A percentile compares a stretch with the other conserved stretches of the same genome.
phyloP scores from a whole-genome alignment of 208 protist species.

The Trichomonas gallinae region DNA sequence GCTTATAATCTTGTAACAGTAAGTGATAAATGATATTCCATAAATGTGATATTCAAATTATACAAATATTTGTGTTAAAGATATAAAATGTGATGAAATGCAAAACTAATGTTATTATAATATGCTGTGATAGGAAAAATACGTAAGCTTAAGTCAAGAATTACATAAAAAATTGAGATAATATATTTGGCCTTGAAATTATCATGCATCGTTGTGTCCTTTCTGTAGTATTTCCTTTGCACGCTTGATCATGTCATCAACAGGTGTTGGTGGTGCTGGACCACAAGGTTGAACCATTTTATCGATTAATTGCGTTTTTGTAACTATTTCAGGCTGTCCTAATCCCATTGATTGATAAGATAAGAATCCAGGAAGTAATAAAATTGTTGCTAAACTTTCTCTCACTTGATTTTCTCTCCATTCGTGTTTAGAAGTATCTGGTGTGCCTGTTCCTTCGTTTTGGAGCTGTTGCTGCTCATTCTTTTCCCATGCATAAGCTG shows the following conservation, averaged over 20 bases:
- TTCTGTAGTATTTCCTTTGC: background rate
- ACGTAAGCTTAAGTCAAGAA: too few relatives aligned
- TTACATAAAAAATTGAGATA: too few relatives aligned
- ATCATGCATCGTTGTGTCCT: too few relatives aligned
- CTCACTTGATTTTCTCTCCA: background rate
- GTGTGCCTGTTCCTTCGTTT: background rate
- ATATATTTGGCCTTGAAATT: too few relatives aligned
- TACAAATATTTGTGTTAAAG: too few relatives aligned
- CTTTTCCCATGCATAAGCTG: background rate
- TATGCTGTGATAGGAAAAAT: too few relatives aligned
- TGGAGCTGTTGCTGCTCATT: background rate
- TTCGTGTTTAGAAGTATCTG: background rate
- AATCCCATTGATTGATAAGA: background rate
- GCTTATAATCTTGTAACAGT: too few relatives aligned
- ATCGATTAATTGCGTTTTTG: background rate
- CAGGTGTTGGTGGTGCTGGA: background rate
- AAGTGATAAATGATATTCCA: too few relatives aligned
- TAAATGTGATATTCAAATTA: too few relatives aligned
- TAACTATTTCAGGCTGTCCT: background rate
- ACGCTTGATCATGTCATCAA: background rate
- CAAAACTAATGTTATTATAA: too few relatives aligned
- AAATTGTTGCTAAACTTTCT: background rate
- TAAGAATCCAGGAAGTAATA: background rate
- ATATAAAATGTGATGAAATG: too few relatives aligned
- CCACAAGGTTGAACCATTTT: slow-evolving; percentile 10